Evolutionary conservation across 257 asterid genomes (phyloP).

Genomic region (Lavandula angustifolia): DNA sequence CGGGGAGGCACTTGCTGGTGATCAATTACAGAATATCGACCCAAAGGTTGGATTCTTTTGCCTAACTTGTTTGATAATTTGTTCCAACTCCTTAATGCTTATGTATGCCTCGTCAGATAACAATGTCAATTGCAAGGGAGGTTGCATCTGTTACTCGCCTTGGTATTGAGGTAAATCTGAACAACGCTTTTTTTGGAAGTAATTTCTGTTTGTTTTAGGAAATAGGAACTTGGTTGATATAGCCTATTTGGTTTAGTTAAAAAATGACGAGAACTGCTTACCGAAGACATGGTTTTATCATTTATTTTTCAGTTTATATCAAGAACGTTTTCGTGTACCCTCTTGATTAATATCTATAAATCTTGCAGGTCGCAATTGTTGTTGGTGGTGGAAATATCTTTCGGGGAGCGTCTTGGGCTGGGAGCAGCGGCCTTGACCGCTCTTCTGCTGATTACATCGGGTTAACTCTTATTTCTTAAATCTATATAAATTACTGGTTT

Average conservation of each 20-base stretch:
- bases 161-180: too few species aligned
- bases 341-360: constrained; percentile 16
- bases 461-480: constrained; percentile 40
- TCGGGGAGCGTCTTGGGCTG: constrained; percentile 91
- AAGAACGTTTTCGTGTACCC: constrained; percentile 5
- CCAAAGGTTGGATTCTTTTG: constrained; percentile 67
- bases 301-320: neutral
- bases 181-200: too few species aligned
- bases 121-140: too few species aligned
- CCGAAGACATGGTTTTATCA: constrained; percentile 13
- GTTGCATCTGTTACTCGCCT: too few species aligned
- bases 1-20: constrained; percentile 99
- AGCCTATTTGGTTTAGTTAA: neutral
- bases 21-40: constrained; percentile 82
- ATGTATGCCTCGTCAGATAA: constrained; percentile 39
- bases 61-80: constrained; percentile 8
- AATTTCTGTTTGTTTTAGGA: too few species aligned
- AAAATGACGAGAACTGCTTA: constrained; percentile 5
- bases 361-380: constrained; percentile 74
- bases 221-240: too few species aligned
- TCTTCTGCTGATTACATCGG: constrained; percentile 98
- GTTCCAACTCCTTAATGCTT: constrained; percentile 21
- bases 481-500: constrained; percentile 1
- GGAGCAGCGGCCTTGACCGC: constrained; percentile 87
- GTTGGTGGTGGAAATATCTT: constrained; percentile 96